phyloP scores from a whole-genome alignment of 169 alveolate species.

The Perkinsus chesapeaki region DNA sequence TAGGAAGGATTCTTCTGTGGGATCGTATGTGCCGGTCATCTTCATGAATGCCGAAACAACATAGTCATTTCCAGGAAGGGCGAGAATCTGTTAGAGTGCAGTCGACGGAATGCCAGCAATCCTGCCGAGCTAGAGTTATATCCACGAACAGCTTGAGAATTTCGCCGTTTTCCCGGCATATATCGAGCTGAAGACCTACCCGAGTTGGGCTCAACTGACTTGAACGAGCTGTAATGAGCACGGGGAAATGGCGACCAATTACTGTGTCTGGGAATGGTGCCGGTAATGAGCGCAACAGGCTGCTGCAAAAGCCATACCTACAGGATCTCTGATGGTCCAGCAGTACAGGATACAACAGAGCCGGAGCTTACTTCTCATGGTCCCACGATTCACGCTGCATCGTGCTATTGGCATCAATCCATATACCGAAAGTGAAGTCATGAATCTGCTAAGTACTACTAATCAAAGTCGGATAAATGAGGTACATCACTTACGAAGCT shows the following conservation, averaged over 20 bases:
- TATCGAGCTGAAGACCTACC: no score
- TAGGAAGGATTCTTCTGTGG: background rate
- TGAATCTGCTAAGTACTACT: background rate
- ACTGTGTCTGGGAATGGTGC: background rate
- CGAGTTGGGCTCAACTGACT: background rate
- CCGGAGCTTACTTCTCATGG: background rate
- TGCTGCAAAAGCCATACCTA: background rate
- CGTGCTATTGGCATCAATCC: background rate
- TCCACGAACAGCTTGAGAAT: no score
- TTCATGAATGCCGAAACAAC: background rate
- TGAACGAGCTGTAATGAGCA: background rate
- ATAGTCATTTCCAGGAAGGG: background rate
- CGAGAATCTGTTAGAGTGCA: no score
- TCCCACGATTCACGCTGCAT: background rate
- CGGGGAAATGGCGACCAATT: background rate
- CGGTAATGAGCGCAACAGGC: background rate
- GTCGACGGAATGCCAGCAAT: no score
- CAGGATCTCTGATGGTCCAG: background rate
- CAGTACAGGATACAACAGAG: background rate
- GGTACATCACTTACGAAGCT: no score
- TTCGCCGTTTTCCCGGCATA: no score
- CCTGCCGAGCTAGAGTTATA: no score
- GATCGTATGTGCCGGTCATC: background rate
- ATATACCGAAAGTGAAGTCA: background rate
- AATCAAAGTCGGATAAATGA: no score